A percentile compares a stretch with the other conserved stretches of the same genome.
Evolutionary conservation across 1,139 yeast species (phyloP).

Genomic region (Lodderomyces beijingensis): DNA sequence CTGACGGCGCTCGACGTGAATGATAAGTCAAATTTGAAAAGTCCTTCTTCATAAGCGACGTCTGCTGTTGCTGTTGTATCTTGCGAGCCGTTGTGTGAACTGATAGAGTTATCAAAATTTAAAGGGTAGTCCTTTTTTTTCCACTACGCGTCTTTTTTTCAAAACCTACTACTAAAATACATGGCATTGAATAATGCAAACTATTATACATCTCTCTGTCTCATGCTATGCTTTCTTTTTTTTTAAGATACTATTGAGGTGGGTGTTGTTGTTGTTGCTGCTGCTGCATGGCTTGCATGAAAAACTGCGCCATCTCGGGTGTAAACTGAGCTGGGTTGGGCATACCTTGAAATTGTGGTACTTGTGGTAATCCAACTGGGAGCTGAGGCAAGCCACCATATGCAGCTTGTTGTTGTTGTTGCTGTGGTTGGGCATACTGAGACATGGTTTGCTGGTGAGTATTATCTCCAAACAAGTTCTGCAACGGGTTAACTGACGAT

Average conservation of each 20-base stretch:
- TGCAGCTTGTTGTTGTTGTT: constrained; percentile 11
- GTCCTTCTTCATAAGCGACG: too few species aligned
- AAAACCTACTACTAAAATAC: too few species aligned
- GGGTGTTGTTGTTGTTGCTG: constrained; percentile 11
- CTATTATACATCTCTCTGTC: too few species aligned
- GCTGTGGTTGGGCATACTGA: constrained; percentile 14
- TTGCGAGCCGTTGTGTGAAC: too few species aligned
- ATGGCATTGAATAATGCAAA: too few species aligned
- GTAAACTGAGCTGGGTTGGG: constrained; percentile 5
- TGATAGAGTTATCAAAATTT: too few species aligned
- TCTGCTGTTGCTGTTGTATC: too few species aligned
- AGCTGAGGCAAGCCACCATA: constrained; percentile 11
- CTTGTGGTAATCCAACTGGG: constrained; percentile 2
- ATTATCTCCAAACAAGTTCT: constrained; percentile 35
- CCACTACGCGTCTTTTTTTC: too few species aligned
- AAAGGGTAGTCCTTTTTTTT: too few species aligned
- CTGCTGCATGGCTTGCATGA: constrained; percentile 17
- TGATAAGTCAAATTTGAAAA: too few species aligned
- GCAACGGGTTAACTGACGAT: constrained; percentile 46
- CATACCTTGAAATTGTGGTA: constrained; percentile 1
- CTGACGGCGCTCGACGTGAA: too few species aligned
- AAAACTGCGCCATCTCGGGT: constrained; percentile 9
- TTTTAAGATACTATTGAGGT: constrained; percentile 1
- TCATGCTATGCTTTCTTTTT: neutral
- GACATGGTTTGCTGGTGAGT: constrained; percentile 6